Evolutionary conservation across 768 basidiomycete genomes (phyloP), one percentile per base, ranked within the genome.

Genomic region (Tricholoma bakamatsutake): DNA sequence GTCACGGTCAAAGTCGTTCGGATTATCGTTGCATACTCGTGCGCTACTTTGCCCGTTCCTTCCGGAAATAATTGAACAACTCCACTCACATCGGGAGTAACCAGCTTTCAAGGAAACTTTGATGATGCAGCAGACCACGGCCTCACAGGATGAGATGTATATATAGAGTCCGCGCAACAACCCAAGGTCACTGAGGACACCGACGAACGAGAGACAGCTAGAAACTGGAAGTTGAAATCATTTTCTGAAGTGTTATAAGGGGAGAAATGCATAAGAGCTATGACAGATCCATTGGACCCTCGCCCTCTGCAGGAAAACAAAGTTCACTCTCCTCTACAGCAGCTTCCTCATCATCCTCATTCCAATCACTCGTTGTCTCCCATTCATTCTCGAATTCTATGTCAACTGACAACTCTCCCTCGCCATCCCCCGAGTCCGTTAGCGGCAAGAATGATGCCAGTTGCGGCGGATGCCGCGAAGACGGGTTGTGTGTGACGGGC

Each of bases 281-380:
- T 24, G 72, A 73, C 42, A 75, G 53, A 64, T 77, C 75, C 76
- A 76, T 78, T 3, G 75, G 67, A 6, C 71, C 69, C 55, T 77
- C 76, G 1, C 71, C 74, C 24, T 75, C 74, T 27, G 66, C 68
- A 15, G 84, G 81, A 69, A 86, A 89, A 66, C 89, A 90, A 4
- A 90, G 66, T 47, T 78, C 78, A 53, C 81, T 83, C 68, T 92
- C 88, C 62, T 91, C 89, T 18, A 66, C 68, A n/a, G n/a, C n/a
- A n/a, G n/a, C 87, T 56, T 92, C 89, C 2, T 86, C 84, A 62
- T 92, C 90, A 59, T 92, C 90, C 67, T 91, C 90, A 67, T 92
- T 92, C 88, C 90, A 92, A 71, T 91, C 89, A 61, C 90, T 91
- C 50, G 87, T 90, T 40, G 88, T 83, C 68, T 92, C 90, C 90